Evolutionary conservation across 306 rosid genomes (phyloP), one percentile per base, ranked within the genome.

Genomic region (Chamaecrista fasciculata): DNA sequence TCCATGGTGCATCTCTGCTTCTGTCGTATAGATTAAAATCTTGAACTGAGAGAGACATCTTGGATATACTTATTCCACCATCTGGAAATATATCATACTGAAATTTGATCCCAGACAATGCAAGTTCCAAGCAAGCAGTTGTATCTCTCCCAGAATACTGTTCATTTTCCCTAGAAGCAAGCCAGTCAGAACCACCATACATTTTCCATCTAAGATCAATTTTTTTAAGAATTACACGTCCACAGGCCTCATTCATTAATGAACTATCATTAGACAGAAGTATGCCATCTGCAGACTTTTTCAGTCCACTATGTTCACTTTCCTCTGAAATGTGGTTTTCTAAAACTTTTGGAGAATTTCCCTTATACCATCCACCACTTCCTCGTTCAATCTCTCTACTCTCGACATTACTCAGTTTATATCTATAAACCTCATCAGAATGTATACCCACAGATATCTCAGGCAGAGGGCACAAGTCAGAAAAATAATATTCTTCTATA

Each of bases 1-100:
- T 90, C 99, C 99, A 94, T 43, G 97, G 97, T 69, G 97, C 99
- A 74, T 82, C 83, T 71, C 73, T 79, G 81, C 99, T 90, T 67
- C 46, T 60, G 82, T 94, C 99, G 80, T 77, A 81, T 55, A 94
- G 84, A 78, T 74, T 82, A 71, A 91, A 82, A 84, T 94, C 92
- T 82, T 79, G 88, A 74, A 91, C 88, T 4, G 95, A 86, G 55
- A 94, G 85, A 52, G 86, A 83, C 64, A 91, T 89, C 79, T 79
- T 88, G 19, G 99, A 94, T 40, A 80, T 85, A 72, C 68, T 75
- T 66, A 82, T 73, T 73, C 89, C 96, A 69, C 99, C 97, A 62
- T 57, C 84, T 52, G 92, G 92, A 81, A 81, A 88, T 78, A 79
- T 14, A 42, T 91, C 92, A 83, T 88, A 91, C 51, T 78, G 96